Evolutionary conservation across 306 rosid species (phyloP), one percentile per base, ranked within the genome.

Genomic region (Dalbergia cochinchinensis): DNA sequence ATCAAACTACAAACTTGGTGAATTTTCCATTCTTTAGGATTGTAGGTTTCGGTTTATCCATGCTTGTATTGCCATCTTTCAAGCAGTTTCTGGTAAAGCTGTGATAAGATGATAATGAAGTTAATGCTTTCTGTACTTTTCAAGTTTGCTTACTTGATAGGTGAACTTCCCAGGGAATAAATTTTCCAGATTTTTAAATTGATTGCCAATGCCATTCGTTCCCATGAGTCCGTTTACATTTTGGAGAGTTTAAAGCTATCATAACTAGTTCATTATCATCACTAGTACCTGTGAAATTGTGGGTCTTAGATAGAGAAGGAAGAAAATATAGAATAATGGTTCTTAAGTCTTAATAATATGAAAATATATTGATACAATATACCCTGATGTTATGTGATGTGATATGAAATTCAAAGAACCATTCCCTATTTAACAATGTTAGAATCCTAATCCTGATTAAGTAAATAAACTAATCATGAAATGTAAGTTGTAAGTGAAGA

Each of bases 41-140:
- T n/a, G 3, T 76, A 51, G 54, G 16, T 75, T 69, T 76, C 37
- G 41, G 73, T 61, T 82, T 69, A 33, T 69, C 42, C 76, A 12
- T 68, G 19, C 59, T 53, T 67, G 44, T 15, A 12, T 48, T 76
- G 10, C 16, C 26, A 70, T 76, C 20, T 45, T 55, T 66, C 65
- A 19, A 68, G 26, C 9, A 74, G 55, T 67, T 66, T 66, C 45
- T 51, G 31, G 78, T 16, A 31, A 76, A 37, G 53, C 73, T 35
- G 62, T 37, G 77, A 69, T 69, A 13, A 62, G 20, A 44, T 51
- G 77, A 69, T 69, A 13, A 62, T 13, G 74, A 76, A 69, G 64
- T 82, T 62, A 48, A 31, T 69, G 57, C 41, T 33, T 18, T 31
- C 5, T 58, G 35, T 18, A 16, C 34, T 19, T 59, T 19, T 50